Base-by-base conservation (phyloP, 495 filamentous ascomycete species). In the Annulohypoxylon nitens region DNA sequence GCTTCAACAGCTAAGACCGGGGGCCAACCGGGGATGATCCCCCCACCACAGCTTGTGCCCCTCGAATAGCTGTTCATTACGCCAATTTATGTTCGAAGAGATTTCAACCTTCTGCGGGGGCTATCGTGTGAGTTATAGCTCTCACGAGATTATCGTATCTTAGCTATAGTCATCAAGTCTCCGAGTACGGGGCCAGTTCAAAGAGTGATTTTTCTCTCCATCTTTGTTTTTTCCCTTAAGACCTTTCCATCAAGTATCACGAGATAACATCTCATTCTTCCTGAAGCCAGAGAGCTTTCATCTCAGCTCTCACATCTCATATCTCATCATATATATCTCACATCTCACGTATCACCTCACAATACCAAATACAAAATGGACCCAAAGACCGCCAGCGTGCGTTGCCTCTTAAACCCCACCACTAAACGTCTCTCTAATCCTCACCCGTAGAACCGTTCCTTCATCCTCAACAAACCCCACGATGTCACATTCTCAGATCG, bases 401-500 rank as follows among this genome's bases (percentile, higher is more conserved):
- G 77, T 77, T 26, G 26, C 60, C 51, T 69, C 60, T 16, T 36
- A 61, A 59, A 65, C 58, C 63, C 30, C 59, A 36, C 37, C 36
- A n/a, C 9, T 18, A 34, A 50, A 43, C 39, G 26, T 6, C 53
- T 36, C 55, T 72, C 61, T 63, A 69, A 69, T 43, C 37, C 50
- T 20, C 1, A 47, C 18, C 34, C 36, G 20, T 62, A 97, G 93
- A 97, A 97, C 84, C 90, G 92, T 65, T 97, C 94, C 59, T 97
- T 97, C 83, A 82, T 97, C 76, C 89, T 97, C 67, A 88, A 93
- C 80, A 90, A 91, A 64, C 83, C 89, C 70, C 86, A 89, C 80
- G 85, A 89, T 67, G 91, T 97, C 70, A 81, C 82, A 54, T 95
- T 91, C 80, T 90, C 92, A 83, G 91, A 94, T 71, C 88, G 89